Percentiles rank a stretch among this genome's conserved stretches.
Conservation (phyloP, 208 protist genomes). For the Acanthamoeba healyi region DNA sequence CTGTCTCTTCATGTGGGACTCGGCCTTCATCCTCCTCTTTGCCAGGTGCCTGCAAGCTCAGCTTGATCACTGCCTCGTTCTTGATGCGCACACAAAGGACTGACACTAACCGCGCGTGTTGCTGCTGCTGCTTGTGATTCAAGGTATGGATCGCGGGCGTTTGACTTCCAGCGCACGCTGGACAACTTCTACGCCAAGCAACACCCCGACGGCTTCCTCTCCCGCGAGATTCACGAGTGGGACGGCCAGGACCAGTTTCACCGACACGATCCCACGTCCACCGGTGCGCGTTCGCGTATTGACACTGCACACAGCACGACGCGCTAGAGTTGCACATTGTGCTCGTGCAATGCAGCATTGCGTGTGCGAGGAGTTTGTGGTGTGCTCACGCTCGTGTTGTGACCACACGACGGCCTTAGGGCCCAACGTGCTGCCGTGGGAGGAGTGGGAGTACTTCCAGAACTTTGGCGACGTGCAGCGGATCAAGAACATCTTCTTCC, state of each 20-base stretch:
- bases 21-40: constrained; percentile 58
- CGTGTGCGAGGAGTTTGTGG: neutral
- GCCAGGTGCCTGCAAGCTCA: too few species aligned
- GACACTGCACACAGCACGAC: too few species aligned
- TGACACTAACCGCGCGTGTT: neutral
- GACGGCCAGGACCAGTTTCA: constrained; percentile 58
- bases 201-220: constrained; percentile 62
- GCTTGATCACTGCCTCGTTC: too few species aligned
- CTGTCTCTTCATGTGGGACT: constrained; percentile 72
- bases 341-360: too few species aligned
- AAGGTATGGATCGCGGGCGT: constrained; percentile 34
- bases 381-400: neutral
- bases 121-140: too few species aligned
- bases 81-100: too few species aligned
- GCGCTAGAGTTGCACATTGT: too few species aligned
- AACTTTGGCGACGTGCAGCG: constrained; percentile 54
- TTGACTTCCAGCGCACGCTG: constrained; percentile 67
- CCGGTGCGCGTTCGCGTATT: neutral
- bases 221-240: constrained; percentile 57
- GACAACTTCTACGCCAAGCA: constrained; percentile 73
- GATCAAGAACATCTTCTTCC: constrained; percentile 50
- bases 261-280: constrained; percentile 22
- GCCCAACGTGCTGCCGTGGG: constrained; percentile 56
- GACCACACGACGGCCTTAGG: neutral
- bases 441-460: constrained; percentile 65